Percentiles rank a stretch among this genome's conserved stretches.
Conservation (phyloP, 257 asterid species). For the Parsonsia alboflavescens region DNA sequence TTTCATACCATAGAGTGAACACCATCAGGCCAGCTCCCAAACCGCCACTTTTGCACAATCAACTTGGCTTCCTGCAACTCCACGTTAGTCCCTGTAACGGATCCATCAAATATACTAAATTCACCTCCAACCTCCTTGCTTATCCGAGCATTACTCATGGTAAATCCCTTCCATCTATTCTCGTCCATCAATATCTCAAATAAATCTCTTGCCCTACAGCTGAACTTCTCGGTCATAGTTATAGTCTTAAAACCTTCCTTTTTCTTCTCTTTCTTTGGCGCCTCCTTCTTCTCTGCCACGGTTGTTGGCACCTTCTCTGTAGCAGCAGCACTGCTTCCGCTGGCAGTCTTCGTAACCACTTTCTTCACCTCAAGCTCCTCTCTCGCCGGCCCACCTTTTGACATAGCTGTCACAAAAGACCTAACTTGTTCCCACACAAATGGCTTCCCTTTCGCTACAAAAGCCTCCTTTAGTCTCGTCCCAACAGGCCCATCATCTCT, state of each 20-base stretch:
- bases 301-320: constrained; percentile 1
- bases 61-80: constrained; percentile 78
- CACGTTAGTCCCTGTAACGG: constrained; percentile 62
- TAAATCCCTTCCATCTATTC: constrained; percentile 95
- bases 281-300: constrained; percentile 29
- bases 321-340: not conserved
- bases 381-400: constrained; percentile 83
- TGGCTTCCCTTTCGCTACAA: constrained; percentile 58
- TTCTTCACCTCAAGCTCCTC: constrained; percentile 80
- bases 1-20: constrained; percentile 56
- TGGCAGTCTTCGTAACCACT: constrained; percentile 29
- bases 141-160: constrained; percentile 89
- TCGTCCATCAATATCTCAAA: constrained; percentile 94
- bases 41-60: constrained; percentile 90
- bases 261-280: constrained; percentile 48
- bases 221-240: constrained; percentile 79
- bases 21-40: constrained; percentile 95
- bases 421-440: constrained; percentile 70
- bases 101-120: constrained; percentile 78
- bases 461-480: constrained; percentile 68
- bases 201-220: constrained; percentile 70
- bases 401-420: constrained; percentile 59
- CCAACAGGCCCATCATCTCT: constrained; percentile 82
- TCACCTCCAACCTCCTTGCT: constrained; percentile 85
- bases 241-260: constrained; percentile 89